Evolutionary conservation across 306 rosid genomes (phyloP), one percentile per base, ranked within the genome.

Genomic region (Phaseolus lunatus): DNA sequence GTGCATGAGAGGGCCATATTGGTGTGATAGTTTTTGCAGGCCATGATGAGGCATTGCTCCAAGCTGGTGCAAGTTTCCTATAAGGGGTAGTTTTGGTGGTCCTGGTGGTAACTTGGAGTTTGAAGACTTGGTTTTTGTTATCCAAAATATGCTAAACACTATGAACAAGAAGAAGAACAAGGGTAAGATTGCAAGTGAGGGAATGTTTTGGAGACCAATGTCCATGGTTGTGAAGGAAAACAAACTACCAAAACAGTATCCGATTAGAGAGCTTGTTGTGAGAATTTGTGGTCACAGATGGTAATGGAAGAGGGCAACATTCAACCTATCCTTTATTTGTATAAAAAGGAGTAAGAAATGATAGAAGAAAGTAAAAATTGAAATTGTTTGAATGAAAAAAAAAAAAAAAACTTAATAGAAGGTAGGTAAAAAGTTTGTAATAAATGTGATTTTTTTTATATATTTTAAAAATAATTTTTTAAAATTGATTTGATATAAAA

Each of bases 1-100:
- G 58, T 84, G 86, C 92, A 88, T 88, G 0, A 88, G 49, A 37
- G 92, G 86, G 11, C 92, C 92, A 82, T 84, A 18, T 14, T 56
- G 77, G 9, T 72, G 27, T n/a, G 90, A 75, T 23, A 89, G 59
- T 9, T 81, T 23, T 66, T 71, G 20, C 0, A 84, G 43, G 48
- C 75, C 2, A 1, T 54, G 87, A 39, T 84, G 87, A 0, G 84
- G 78, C n/a, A 52, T 65, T 33, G 43, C 70, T 3, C 62, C 59
- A 4, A 79, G 64, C 12, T 84, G 74, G 26, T 84, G 87, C 11
- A 84, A 16, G 75, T 78, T 84, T 37, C 84, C 87, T n/a, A 79
- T 75, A 5, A 84, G 14, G 0, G 81, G 84, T 5, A 84, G 78
- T n/a, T 69, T 79, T 72, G 78, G 66, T n/a, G 86, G 86, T 9